phyloP scores from a whole-genome alignment of 1,284 basidiomycete species.

The Pseudozyma pruni region DNA sequence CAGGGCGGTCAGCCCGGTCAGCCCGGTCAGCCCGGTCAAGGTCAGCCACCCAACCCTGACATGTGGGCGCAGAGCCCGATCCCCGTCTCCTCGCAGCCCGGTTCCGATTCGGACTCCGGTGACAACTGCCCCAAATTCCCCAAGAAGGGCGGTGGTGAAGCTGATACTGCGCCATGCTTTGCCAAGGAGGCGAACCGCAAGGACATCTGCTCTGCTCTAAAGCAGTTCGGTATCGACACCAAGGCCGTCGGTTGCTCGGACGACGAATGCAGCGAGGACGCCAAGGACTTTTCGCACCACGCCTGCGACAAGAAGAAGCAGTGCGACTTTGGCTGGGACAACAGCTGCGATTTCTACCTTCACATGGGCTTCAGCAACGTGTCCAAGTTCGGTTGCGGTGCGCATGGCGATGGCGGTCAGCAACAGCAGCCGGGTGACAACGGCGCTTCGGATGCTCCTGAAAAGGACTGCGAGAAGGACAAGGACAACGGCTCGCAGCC shows the following conservation, averaged over 20 bases:
- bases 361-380: constrained; percentile 42
- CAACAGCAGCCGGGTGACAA: not conserved
- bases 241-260: constrained; percentile 23
- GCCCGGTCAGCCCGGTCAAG: constrained; percentile 1
- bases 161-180: constrained; percentile 41
- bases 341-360: constrained; percentile 39
- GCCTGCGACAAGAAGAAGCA: constrained; percentile 39
- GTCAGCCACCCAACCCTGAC: constrained; percentile 6
- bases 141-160: constrained; percentile 29
- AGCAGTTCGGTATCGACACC: constrained; percentile 43
- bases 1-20: constrained; percentile 7
- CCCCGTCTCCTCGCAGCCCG: constrained; percentile 2
- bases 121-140: constrained; percentile 45
- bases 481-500: not conserved
- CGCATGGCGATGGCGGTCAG: not conserved
- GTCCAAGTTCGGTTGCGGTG: constrained; percentile 36
- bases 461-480: not conserved
- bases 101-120: not conserved
- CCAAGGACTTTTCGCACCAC: constrained; percentile 44
- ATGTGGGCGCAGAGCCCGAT: constrained; percentile 1
- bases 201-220: constrained; percentile 48
- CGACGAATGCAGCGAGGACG: constrained; percentile 37
- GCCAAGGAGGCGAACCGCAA: constrained; percentile 26
- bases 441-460: not conserved
- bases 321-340: constrained; percentile 42